Evolutionary conservation across 352 stramenopile genomes (phyloP).

Genomic region (Phytophthora chlamydospora): DNA sequence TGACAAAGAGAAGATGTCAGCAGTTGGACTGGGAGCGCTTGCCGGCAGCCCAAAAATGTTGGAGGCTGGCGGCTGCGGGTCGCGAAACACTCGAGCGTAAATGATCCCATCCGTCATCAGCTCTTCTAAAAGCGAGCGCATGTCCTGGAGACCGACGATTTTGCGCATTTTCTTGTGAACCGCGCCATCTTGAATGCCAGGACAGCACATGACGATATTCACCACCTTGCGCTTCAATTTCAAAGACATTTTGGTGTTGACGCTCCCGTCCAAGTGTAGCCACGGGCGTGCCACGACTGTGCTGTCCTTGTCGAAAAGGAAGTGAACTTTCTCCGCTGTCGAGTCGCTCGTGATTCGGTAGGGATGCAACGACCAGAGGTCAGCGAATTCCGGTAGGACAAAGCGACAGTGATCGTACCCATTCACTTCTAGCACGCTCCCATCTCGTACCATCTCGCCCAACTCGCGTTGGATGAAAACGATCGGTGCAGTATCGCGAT

Average conservation of each 20-base stretch:
- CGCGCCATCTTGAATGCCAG: conserved; percentile 63
- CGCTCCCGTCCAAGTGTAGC: conserved; percentile 73
- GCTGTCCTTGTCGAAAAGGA: conserved; percentile 70
- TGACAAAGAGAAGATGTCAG: conserved; percentile 27
- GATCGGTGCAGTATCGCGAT: neutral
- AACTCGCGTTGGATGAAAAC: conserved; percentile 42
- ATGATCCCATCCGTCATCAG: conserved; percentile 65
- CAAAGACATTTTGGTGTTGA: conserved; percentile 60
- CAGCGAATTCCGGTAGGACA: conserved; percentile 48
- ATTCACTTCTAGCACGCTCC: conserved; percentile 66
- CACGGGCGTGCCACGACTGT: conserved; percentile 68
- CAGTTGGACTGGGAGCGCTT: conserved; percentile 3
- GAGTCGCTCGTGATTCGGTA: conserved; percentile 57
- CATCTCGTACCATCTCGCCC: conserved; percentile 43
- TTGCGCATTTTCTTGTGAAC: conserved; percentile 79
- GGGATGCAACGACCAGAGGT: conserved; percentile 67
- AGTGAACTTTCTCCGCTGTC: conserved; percentile 65
- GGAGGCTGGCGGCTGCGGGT: conserved; percentile 7
- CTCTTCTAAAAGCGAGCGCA: conserved; percentile 71
- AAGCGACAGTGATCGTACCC: conserved; percentile 60
- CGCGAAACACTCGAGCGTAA: conserved; percentile 53
- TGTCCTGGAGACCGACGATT: conserved; percentile 73
- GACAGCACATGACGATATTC: conserved; percentile 80
- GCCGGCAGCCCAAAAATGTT: conserved; percentile 44
- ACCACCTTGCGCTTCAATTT: conserved; percentile 79